Conservation (phyloP, 371 early-diverging fungal species). For the Mortierella sp. region DNA sequence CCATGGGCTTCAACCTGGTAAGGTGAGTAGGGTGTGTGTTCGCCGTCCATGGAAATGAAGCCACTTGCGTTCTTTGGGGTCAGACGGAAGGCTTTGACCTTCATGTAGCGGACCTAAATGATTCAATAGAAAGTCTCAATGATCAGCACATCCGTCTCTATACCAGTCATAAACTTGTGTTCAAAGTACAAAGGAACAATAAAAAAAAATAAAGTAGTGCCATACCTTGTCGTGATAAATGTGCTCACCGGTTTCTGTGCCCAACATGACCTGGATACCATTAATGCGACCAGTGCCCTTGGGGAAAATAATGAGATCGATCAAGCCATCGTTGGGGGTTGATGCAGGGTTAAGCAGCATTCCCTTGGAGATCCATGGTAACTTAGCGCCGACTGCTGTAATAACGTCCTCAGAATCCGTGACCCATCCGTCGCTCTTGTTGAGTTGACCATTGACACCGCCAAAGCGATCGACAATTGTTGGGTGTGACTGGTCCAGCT, state of each 20-base stretch:
- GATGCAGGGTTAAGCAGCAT: constrained; percentile 70
- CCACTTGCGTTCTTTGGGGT: constrained; percentile 61
- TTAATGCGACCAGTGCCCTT: constrained; percentile 54
- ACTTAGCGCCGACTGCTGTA: constrained; percentile 67
- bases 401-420: constrained; percentile 62
- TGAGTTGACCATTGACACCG: constrained; percentile 29
- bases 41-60: constrained; percentile 75
- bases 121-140: neutral
- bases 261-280: constrained; percentile 53
- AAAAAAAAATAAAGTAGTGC: neutral
- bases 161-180: neutral
- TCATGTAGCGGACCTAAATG: constrained; percentile 71
- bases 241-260: constrained; percentile 69
- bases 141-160: neutral
- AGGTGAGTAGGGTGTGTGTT: constrained; percentile 68
- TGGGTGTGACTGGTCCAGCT: constrained; percentile 26
- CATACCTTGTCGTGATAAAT: constrained; percentile 64
- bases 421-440: constrained; percentile 66
- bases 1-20: constrained; percentile 76
- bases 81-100: constrained; percentile 71
- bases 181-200: no score
- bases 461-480: constrained; percentile 52
- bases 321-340: constrained; percentile 68
- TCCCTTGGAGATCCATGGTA: constrained; percentile 68
- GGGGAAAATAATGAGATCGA: constrained; percentile 69